Evolutionary conservation across 2,329 filamentous ascomycete species (phyloP).

Genomic region (Fusarium stilboides): DNA sequence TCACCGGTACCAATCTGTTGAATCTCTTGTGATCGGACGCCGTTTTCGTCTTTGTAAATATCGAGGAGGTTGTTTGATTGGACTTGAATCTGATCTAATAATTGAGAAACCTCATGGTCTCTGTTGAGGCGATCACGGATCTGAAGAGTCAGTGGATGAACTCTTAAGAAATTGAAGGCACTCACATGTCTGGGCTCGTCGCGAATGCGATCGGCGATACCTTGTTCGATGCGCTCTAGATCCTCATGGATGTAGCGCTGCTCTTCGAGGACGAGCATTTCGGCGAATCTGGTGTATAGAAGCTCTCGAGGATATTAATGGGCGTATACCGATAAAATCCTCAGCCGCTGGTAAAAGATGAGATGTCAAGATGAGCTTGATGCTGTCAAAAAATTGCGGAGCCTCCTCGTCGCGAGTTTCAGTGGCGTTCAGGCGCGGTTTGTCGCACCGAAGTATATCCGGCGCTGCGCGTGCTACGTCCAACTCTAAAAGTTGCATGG

Average conservation of each 20-base stretch:
- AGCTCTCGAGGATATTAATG: background rate
- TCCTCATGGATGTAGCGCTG: constrained; percentile 96
- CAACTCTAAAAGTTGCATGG: constrained; percentile 31
- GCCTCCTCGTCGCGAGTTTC: constrained; percentile 47
- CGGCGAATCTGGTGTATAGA: constrained; percentile 13
- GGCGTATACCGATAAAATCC: background rate
- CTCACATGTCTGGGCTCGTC: constrained; percentile 91
- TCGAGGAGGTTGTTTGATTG: constrained; percentile 86
- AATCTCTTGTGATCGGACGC: constrained; percentile 81
- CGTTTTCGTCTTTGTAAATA: constrained; percentile 86
- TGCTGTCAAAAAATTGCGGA: constrained; percentile 48
- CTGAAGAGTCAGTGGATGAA: constrained; percentile 61
- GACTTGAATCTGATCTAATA: constrained; percentile 87
- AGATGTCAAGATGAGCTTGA: constrained; percentile 33
- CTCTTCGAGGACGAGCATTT: constrained; percentile 91
- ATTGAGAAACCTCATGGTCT: constrained; percentile 91
- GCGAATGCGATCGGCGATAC: constrained; percentile 87
- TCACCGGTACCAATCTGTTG: constrained; percentile 88
- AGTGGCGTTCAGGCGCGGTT: constrained; percentile 45
- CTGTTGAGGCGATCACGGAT: constrained; percentile 90
- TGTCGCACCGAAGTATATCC: constrained; percentile 52
- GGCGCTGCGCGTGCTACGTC: constrained; percentile 39
- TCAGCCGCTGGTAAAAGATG: constrained; percentile 9
- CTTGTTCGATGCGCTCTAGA: constrained; percentile 94
- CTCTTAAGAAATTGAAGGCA: constrained; percentile 34